phyloP scores from a whole-genome alignment of 257 asterid species.

The Coffea canephora region DNA sequence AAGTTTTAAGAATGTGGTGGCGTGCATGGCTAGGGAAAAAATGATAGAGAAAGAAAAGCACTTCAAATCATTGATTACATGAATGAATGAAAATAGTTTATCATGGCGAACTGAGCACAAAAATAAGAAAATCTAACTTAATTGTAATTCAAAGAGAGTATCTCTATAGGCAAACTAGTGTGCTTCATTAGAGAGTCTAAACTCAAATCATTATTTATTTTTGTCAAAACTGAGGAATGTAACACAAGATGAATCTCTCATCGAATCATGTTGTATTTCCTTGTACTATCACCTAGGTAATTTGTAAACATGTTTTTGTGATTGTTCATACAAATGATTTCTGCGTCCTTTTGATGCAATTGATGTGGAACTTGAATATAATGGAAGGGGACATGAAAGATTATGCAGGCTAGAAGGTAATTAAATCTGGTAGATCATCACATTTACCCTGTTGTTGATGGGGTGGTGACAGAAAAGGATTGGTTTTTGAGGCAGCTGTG shows the following conservation, averaged over 20 bases:
- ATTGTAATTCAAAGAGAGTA: too few relatives aligned
- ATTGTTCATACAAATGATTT: neutral
- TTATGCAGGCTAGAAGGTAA: conserved; percentile 23
- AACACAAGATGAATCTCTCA: neutral
- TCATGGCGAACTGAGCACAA: too few relatives aligned
- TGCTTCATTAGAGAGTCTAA: neutral
- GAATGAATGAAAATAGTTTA: too few relatives aligned
- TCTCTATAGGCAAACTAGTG: neutral
- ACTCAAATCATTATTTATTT: neutral
- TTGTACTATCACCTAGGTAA: neutral
- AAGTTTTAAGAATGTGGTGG: too few relatives aligned
- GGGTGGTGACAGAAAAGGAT: conserved; percentile 19
- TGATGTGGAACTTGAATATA: neutral
- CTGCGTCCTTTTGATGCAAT: neutral
- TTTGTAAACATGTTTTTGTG: neutral
- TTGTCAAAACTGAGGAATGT: conserved; percentile 6
- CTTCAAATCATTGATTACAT: too few relatives aligned
- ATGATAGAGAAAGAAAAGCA: too few relatives aligned
- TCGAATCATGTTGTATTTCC: conserved; percentile 7
- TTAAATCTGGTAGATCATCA: conserved; percentile 40
- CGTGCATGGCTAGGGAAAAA: too few relatives aligned
- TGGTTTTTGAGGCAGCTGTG: neutral
- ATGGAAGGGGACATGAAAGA: neutral
- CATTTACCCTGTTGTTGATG: neutral
- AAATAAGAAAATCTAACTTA: too few relatives aligned